These are phyloP conservation scores for Tetrapisispora fleetii DNA, from an alignment of 805 yeast genomes.

Conservation along the genomic window DNA sequence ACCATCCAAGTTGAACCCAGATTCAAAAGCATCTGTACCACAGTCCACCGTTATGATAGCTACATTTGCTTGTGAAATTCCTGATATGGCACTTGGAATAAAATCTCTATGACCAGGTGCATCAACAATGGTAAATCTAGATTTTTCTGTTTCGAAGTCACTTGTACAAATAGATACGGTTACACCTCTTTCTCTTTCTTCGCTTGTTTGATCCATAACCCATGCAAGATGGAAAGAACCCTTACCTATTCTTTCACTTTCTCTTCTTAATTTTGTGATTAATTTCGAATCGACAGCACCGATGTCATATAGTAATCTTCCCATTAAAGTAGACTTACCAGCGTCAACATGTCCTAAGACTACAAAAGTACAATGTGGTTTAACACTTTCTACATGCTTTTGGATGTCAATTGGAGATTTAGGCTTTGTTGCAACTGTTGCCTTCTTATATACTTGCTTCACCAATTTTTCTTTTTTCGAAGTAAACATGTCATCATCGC, in stretches of 20 bases:
- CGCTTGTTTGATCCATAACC: constrained; percentile 98
- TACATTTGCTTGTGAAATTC: constrained; percentile 98
- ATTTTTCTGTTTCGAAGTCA: constrained; percentile 86
- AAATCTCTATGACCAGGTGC: constrained; percentile 99
- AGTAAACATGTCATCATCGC: constrained; percentile 8
- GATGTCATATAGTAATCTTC: constrained; percentile 82
- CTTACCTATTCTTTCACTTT: constrained; percentile 97
- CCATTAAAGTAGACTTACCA: constrained; percentile 98
- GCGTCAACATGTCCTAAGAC: constrained; percentile 99
- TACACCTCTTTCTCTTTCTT: constrained; percentile 97
- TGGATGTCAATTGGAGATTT: constrained; percentile 47
- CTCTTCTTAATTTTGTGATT: constrained; percentile 91
- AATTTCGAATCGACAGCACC: constrained; percentile 96
- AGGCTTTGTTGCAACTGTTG: constrained; percentile 25
- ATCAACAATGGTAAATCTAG: constrained; percentile 93
- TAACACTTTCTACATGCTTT: constrained; percentile 75
- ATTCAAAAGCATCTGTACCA: constrained; percentile 96
- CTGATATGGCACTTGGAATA: constrained; percentile 97
- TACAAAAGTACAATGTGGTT: constrained; percentile 91
- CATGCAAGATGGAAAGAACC: constrained; percentile 98
- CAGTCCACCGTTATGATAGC: constrained; percentile 95
- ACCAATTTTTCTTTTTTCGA: constrained; percentile 20
- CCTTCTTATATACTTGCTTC: constrained; percentile 17
- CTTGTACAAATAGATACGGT: constrained; percentile 98
- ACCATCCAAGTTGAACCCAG: constrained; percentile 97